A percentile compares a stretch with the other conserved stretches of the same genome.
These are phyloP conservation scores for Lactarius hengduanensis DNA, from an alignment of 768 basidiomycete species.

Conservation along the genomic window DNA sequence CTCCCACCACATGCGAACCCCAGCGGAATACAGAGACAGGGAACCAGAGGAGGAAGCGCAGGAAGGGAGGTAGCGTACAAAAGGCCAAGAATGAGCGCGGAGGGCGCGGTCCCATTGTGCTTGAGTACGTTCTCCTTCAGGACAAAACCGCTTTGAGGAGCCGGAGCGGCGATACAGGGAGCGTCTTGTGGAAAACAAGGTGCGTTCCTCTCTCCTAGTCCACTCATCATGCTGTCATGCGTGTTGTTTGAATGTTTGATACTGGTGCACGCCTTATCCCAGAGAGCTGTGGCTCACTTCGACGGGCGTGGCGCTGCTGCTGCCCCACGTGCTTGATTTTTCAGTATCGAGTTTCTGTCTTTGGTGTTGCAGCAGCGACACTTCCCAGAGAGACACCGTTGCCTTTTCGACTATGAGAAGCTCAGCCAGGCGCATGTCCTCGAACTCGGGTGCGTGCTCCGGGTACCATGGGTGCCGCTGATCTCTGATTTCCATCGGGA, in stretches of 20 bases:
- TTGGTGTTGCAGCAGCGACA: constrained; percentile 57
- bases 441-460: constrained; percentile 65
- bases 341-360: constrained; percentile 68
- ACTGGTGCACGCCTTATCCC: too few species aligned
- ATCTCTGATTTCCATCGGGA: background rate
- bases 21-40: background rate
- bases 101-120: constrained; percentile 32
- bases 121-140: constrained; percentile 59
- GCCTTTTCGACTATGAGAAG: constrained; percentile 45
- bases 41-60: constrained; percentile 20
- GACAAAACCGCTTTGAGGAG: constrained; percentile 72
- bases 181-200: constrained; percentile 86
- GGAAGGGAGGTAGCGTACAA: background rate
- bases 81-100: background rate
- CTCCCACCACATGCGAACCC: background rate
- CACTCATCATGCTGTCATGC: background rate
- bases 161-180: constrained; percentile 81
- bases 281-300: too few species aligned
- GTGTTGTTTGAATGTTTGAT: too few species aligned
- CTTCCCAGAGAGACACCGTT: constrained; percentile 33
- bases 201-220: constrained; percentile 32
- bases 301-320: too few species aligned
- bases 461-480: background rate
- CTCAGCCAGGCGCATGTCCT: constrained; percentile 54
- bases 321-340: background rate